phyloP scores from a whole-genome alignment of 2,329 filamentous ascomycete genomes.

The Plenodomus tracheiphilus region DNA sequence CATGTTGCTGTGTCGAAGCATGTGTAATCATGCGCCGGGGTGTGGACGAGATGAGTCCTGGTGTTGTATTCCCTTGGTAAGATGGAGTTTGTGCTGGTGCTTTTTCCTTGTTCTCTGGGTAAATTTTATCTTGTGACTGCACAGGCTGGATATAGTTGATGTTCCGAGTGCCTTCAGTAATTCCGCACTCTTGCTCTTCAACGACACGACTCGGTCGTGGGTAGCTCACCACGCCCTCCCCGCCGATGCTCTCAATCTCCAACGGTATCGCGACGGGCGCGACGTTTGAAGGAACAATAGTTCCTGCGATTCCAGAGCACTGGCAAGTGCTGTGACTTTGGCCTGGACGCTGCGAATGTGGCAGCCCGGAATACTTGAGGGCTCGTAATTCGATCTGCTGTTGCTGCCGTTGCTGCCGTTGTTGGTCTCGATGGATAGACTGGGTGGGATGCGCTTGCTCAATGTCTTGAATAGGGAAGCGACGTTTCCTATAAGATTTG shows the following conservation, averaged over 20 bases:
- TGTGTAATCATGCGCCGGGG: neutral
- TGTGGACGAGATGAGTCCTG: neutral
- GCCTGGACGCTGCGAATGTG: neutral
- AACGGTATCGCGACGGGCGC: neutral
- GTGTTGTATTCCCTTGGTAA: too few species aligned
- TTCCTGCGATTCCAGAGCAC: neutral
- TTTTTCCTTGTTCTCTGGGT: too few species aligned
- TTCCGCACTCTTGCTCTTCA: neutral
- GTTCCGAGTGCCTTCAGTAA: neutral
- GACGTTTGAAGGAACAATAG: neutral
- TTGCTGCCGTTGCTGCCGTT: neutral
- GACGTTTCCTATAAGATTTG: neutral
- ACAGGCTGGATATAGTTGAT: neutral
- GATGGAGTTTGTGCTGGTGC: too few species aligned
- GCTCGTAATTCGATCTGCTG: neutral
- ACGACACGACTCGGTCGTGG: neutral
- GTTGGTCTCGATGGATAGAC: neutral
- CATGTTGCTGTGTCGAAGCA: neutral
- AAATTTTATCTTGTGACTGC: too few species aligned
- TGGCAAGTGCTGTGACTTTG: neutral
- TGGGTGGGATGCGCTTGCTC: neutral
- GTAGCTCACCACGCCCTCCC: slow-evolving; percentile 2
- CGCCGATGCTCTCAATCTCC: neutral
- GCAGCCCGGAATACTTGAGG: neutral
- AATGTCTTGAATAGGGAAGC: neutral